Base-by-base conservation (phyloP, 169 alveolate species). In the Plasmodium blacklocki region DNA sequence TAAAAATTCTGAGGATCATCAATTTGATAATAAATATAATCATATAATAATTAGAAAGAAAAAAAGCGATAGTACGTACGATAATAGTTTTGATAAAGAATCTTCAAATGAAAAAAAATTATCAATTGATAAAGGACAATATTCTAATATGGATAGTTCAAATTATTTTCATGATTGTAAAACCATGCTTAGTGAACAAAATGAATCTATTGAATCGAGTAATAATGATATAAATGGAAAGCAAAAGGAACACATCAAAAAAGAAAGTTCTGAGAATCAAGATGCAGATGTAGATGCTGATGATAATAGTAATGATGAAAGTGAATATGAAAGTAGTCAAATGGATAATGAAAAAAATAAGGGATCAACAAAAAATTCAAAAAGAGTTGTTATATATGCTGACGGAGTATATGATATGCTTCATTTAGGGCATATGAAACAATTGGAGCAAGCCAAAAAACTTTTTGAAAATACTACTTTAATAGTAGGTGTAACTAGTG, bases 341-440 rank as follows among this genome's bases (percentile, higher is more conserved):
- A 26, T 6, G 19, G 50, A 49, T 32, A 59, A 14, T 12, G 39
- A 59, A 49, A 19, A 67, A 45, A 12, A 68, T 18, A 49, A 47
- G n/a, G 39, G n/a, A 15, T 6, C 43, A 12, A 58, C 18, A 3
- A 9, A 0, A 11, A 56, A 70, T 56, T 32, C 39, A 5, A 52
- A 39, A 83, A 56, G 49, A 43, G 72, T 93, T 21, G 73, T 72
- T 29, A 93, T 95, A 70, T 95, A 95, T 64, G 94, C 97, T n/a
- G 94, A 91, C 26, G 99, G 99, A 0, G 99, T 98, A 43, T 98
- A 97, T 90, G 99, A 98, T 88, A 95, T 98, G 95, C 95, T 98
- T 63, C 99, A 98, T 88, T 91, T 97, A 73, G 99, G 99, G 5
- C 99, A 98, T 88, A 98, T 97, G 87, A 94, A 98, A 72, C 98